Evolutionary conservation across 2,329 filamentous ascomycete species (phyloP), one percentile per base, ranked within the genome.

Genomic region (Alternaria alternata): DNA sequence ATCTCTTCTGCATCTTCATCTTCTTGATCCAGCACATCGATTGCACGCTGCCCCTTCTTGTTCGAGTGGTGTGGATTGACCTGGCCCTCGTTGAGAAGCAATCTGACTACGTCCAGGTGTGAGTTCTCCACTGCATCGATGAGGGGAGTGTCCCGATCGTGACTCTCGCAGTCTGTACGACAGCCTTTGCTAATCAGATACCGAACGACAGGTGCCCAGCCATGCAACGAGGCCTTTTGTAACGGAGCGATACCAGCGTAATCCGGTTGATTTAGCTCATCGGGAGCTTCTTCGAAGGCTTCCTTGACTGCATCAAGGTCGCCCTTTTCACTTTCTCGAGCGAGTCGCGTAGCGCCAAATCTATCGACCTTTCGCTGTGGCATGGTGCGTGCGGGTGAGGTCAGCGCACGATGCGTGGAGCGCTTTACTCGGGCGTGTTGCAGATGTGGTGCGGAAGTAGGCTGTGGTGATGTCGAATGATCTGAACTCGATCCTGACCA

Each of bases 81-180:
- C 11, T 69, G 68, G 4, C 94, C 94, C 57, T 94, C 90, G 56
- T 91, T 88, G 3, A 99, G 83, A 34, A 99, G 82, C 9, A 97
- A 83, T 71, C 89, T 92, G 42, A 99, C 91, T 4, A 98, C 94
- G 18, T 91, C 91, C 7, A 97, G 77, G 74, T 99, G 94, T 1
- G 92, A 92, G 72, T 99, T 99, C 69, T 98, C 95, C 28, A 98
- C 93, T 5, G 95, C 95, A 81, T 99, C 95, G 54, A 99, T 90
- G 36, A 99, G 85, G 28, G 95, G 95, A 0, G 95, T 98, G 72
- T 99, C 95, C 72, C 92, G 80, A 57, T 84, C 93, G 58, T 87
- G 87, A 58, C 88, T 89, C 70, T 92, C 89, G 51, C 85, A 94
- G 72, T 97, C 91, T 46, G 95, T 85, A 56, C 92, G 90, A 79